Percentiles rank a stretch among this genome's conserved stretches.
Evolutionary conservation across 225 moss, liverwort and hornwort genomes (phyloP).

Genomic region (Marchantia polymorpha): DNA sequence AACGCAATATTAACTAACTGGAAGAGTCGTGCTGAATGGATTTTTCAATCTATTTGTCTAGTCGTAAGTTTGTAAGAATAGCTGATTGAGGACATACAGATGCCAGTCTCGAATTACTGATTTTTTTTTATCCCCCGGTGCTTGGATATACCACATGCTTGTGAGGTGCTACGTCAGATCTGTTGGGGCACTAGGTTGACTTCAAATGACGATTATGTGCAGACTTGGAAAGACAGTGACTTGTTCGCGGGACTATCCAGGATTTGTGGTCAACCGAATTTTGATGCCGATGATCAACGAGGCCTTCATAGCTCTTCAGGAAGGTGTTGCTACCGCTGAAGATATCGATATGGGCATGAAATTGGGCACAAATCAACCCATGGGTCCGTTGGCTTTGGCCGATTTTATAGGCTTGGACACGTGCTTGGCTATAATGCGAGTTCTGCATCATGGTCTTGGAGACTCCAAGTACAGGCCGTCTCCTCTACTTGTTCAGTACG

Average conservation of each 20-base stretch:
- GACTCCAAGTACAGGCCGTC: slow-evolving; percentile 77
- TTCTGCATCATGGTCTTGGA: slow-evolving; percentile 58
- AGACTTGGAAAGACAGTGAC: slow-evolving; percentile 74
- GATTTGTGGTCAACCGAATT: slow-evolving; percentile 87
- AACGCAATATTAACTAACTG: too few relatives aligned
- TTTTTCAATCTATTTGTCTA: too few relatives aligned
- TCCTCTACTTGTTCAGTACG: slow-evolving; percentile 72
- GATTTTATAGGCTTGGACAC: slow-evolving; percentile 87
- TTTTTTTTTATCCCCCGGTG: too few relatives aligned
- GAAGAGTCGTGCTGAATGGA: too few relatives aligned
- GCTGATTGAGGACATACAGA: too few relatives aligned
- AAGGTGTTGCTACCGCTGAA: slow-evolving; percentile 54
- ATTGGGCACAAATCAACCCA: slow-evolving; percentile 78
- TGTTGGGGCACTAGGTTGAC: too few relatives aligned
- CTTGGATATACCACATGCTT: too few relatives aligned
- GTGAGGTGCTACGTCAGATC: too few relatives aligned
- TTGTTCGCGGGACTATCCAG: slow-evolving; percentile 67
- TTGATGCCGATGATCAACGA: slow-evolving; percentile 97
- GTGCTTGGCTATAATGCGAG: slow-evolving; percentile 73
- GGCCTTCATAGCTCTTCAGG: slow-evolving; percentile 72
- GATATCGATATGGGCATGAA: slow-evolving; percentile 79
- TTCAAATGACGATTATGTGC: slow-evolving; percentile 1
- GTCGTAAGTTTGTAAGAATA: too few relatives aligned
- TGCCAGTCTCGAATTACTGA: too few relatives aligned
- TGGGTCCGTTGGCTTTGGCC: slow-evolving; percentile 76